A percentile compares a stretch with the other conserved stretches of the same genome.
Conservation (phyloP, 2,329 filamentous ascomycete species). For the Fusarium sp. region DNA sequence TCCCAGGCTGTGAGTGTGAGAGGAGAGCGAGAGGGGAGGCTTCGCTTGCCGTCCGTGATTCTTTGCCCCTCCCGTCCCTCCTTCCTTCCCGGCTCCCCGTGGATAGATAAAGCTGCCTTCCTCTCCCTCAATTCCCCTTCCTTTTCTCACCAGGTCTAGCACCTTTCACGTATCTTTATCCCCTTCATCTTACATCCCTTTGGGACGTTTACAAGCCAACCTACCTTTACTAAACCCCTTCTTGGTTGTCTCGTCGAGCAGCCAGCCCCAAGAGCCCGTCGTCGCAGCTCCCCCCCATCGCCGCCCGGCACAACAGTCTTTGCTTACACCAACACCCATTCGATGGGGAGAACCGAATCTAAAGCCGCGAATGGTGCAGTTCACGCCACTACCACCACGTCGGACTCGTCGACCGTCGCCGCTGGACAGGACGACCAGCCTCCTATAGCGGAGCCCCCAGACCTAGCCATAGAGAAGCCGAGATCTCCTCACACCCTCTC, state of each 20-base stretch:
- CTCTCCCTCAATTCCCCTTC: constrained; percentile 23
- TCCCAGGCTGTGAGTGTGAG: constrained; percentile 23
- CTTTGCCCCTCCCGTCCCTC: constrained; percentile 21
- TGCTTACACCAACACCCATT: constrained; percentile 49
- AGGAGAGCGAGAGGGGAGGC: constrained; percentile 12
- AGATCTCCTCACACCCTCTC: constrained; percentile 52
- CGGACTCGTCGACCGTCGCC: constrained; percentile 52
- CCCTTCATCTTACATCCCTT: constrained; percentile 6
- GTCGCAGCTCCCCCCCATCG: not conserved
- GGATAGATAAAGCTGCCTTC: constrained; percentile 39
- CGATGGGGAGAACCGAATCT: constrained; percentile 56
- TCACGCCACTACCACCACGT: constrained; percentile 51
- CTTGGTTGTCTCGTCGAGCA: constrained; percentile 29
- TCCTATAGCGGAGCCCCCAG: constrained; percentile 54
- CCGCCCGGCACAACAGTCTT: constrained; percentile 19
- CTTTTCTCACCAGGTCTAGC: constrained; percentile 35
- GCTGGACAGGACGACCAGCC: constrained; percentile 53
- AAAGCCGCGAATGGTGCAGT: constrained; percentile 56
- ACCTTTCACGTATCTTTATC: constrained; percentile 35
- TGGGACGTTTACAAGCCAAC: constrained; percentile 5
- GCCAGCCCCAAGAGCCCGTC: constrained; percentile 12
- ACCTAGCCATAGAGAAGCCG: constrained; percentile 53
- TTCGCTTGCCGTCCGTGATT: not conserved
- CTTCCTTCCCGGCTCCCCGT: constrained; percentile 10
- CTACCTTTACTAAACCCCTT: constrained; percentile 1